Percentiles rank a stretch among this genome's conserved stretches.
These are phyloP conservation scores for Pisolithus albus DNA, from an alignment of 768 basidiomycete species.

Conservation along the genomic window DNA sequence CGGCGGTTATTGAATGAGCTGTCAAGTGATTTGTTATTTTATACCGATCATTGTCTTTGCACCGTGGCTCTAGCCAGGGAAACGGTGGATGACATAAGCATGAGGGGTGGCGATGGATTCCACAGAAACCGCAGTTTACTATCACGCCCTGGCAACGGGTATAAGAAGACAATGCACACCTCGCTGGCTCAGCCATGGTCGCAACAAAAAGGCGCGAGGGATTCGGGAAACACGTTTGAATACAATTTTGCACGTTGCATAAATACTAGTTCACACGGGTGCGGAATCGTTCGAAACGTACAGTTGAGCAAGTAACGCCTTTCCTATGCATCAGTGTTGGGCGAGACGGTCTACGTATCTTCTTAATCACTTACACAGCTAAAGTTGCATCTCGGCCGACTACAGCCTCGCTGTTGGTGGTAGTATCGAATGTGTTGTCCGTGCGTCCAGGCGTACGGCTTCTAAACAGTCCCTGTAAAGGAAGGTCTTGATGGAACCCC, in stretches of 20 bases:
- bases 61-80: neutral
- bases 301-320: no score
- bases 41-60: neutral
- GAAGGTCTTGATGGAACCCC: conserved; percentile 65
- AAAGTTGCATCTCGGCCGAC: neutral
- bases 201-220: no score
- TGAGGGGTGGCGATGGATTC: neutral
- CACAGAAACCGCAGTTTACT: neutral
- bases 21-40: neutral
- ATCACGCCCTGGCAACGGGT: no score
- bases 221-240: no score
- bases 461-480: conserved; percentile 52
- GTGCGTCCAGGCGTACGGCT: conserved; percentile 23
- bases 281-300: no score
- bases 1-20: neutral
- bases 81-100: neutral
- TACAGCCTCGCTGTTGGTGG: conserved; percentile 5
- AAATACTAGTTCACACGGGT: no score
- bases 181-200: no score
- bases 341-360: no score
- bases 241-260: no score
- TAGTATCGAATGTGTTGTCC: conserved; percentile 6
- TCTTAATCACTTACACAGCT: no score
- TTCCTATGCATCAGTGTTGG: no score
- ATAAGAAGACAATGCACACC: no score